These are phyloP conservation scores for Monosporozyma siamensis DNA, from an alignment of 805 yeast genomes.

Conservation along the genomic window DNA sequence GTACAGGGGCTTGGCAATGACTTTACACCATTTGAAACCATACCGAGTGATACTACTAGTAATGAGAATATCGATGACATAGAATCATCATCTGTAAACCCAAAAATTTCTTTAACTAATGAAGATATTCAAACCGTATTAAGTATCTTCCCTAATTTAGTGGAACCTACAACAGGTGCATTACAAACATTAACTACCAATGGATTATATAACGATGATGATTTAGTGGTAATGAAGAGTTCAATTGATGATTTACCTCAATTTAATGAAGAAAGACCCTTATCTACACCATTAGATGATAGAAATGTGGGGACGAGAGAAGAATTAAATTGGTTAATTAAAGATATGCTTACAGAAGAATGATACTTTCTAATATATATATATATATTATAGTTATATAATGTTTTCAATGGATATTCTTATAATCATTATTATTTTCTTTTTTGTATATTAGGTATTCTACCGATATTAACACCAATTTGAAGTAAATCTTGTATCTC, in stretches of 20 bases:
- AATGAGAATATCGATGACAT: too few relatives aligned
- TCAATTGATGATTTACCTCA: slow-evolving; percentile 29
- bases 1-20: slow-evolving; percentile 10
- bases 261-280: slow-evolving; percentile 26
- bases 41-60: slow-evolving; percentile 9
- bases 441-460: slow-evolving; percentile 1
- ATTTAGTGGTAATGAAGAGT: slow-evolving; percentile 23
- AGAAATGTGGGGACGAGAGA: slow-evolving; percentile 49
- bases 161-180: slow-evolving; percentile 53
- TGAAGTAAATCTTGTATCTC: slow-evolving; percentile 4
- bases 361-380: slow-evolving; percentile 5
- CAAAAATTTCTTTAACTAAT: slow-evolving; percentile 37
- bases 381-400: slow-evolving; percentile 1
- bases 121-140: slow-evolving; percentile 63
- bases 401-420: neutral
- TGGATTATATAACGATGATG: slow-evolving; percentile 50
- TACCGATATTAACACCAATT: slow-evolving; percentile 2
- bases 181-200: slow-evolving; percentile 40
- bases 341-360: slow-evolving; percentile 46
- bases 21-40: slow-evolving; percentile 1
- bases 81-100: slow-evolving; percentile 2
- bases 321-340: slow-evolving; percentile 63
- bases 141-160: slow-evolving; percentile 52
- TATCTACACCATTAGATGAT: slow-evolving; percentile 26
- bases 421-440: neutral